These are phyloP conservation scores for Cyathus olla DNA, from an alignment of 1,284 basidiomycete species.

Conservation along the genomic window DNA sequence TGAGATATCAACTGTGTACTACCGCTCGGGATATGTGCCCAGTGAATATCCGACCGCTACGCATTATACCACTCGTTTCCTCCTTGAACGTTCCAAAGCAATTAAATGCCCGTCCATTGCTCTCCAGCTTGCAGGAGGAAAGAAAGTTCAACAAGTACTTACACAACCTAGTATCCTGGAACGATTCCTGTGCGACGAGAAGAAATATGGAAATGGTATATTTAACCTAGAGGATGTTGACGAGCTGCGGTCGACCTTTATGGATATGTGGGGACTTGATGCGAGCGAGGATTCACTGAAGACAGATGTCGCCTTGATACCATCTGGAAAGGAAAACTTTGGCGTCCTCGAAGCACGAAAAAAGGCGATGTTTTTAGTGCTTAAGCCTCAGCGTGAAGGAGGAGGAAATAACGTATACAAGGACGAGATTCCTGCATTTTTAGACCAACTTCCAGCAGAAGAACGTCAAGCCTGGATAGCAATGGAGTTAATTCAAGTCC, in stretches of 20 bases:
- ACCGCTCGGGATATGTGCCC: conserved; percentile 90
- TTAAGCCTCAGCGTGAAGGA: conserved; percentile 97
- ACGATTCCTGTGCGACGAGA: conserved; percentile 66
- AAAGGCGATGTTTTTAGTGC: conserved; percentile 73
- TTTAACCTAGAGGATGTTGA: conserved; percentile 55
- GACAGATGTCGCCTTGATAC: conserved; percentile 30
- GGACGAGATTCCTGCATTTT: conserved; percentile 82
- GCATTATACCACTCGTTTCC: conserved; percentile 79
- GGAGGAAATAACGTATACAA: conserved; percentile 98
- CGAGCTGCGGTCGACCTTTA: conserved; percentile 76
- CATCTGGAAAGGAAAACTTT: conserved; percentile 35
- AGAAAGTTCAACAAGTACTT: conserved; percentile 96
- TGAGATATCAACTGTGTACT: conserved; percentile 90
- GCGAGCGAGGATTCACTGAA: conserved; percentile 52
- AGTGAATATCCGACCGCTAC: conserved; percentile 77
- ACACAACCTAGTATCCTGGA: conserved; percentile 82
- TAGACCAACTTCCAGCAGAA: conserved; percentile 66
- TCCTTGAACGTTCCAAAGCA: conserved; percentile 83
- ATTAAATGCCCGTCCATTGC: conserved; percentile 96
- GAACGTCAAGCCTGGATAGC: conserved; percentile 90
- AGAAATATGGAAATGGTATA: conserved; percentile 47
- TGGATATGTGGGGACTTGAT: conserved; percentile 86
- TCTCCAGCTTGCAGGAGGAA: conserved; percentile 94
- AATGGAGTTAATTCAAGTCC: conserved; percentile 91
- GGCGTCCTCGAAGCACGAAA: conserved; percentile 68